These are phyloP conservation scores for Lojkania enalia DNA, from an alignment of 2,329 filamentous ascomycete species.

Conservation along the genomic window DNA sequence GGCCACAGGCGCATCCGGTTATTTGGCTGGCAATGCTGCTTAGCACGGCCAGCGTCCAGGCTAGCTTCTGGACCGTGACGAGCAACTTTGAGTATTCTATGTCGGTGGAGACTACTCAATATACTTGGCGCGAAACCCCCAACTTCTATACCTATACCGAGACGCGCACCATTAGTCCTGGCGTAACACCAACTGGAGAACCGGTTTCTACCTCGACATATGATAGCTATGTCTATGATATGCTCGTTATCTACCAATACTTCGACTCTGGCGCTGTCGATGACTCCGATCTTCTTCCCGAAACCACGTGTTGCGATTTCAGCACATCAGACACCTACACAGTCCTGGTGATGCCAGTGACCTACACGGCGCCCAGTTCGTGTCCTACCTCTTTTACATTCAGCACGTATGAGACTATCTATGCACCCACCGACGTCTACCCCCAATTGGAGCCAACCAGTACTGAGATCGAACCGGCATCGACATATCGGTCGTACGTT, in stretches of 20 bases:
- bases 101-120: conserved; percentile 9
- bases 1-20: not conserved
- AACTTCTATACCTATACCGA: conserved; percentile 11
- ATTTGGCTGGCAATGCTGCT: not conserved
- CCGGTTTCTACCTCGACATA: conserved; percentile 21
- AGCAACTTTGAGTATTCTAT: not conserved
- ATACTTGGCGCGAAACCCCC: conserved; percentile 18
- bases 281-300: conserved; percentile 28
- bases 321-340: conserved; percentile 14
- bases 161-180: conserved; percentile 24
- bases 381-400: conserved; percentile 27
- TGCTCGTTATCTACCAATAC: conserved; percentile 23
- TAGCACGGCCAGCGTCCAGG: not conserved
- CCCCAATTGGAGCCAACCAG: conserved; percentile 31
- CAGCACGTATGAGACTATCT: conserved; percentile 18
- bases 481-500: conserved; percentile 9
- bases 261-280: conserved; percentile 28
- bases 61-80: conserved; percentile 1
- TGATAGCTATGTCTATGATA: conserved; percentile 12
- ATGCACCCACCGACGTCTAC: conserved; percentile 27
- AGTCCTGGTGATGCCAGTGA: conserved; percentile 33
- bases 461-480: conserved; percentile 13
- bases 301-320: conserved; percentile 11
- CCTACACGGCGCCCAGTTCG: conserved; percentile 33
- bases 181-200: conserved; percentile 30